Conservation (phyloP, 1,284 basidiomycete genomes). For the Kalmanozyma brasiliensis region DNA sequence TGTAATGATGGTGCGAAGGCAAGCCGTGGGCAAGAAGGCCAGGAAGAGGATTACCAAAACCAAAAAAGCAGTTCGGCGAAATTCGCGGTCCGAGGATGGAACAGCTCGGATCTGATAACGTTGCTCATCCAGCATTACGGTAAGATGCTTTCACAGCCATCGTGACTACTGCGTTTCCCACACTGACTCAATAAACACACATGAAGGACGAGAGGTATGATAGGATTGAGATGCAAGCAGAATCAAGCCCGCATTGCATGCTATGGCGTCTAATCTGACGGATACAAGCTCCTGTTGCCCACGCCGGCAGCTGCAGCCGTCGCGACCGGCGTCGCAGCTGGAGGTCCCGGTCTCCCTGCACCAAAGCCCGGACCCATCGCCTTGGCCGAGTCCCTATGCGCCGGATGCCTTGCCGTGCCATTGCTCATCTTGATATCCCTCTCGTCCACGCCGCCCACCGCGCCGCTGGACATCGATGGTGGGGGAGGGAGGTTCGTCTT, state of each 20-base stretch:
- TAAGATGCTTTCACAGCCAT: background rate
- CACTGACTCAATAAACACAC: too few species aligned
- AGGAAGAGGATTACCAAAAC: background rate
- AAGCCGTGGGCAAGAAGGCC: background rate
- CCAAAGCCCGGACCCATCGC: background rate
- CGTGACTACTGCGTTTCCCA: too few species aligned
- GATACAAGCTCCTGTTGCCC: constrained; percentile 29
- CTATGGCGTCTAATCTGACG: constrained; percentile 13
- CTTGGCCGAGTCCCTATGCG: background rate
- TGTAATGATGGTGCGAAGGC: background rate
- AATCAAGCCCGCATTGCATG: background rate
- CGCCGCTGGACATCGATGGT: constrained; percentile 20
- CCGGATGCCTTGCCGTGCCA: constrained; percentile 8
- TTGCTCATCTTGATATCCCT: constrained; percentile 24
- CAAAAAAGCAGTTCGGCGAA: constrained; percentile 16
- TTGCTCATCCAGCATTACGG: too few species aligned
- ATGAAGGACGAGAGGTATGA: too few species aligned
- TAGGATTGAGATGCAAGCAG: too few species aligned
- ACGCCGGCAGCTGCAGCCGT: constrained; percentile 23
- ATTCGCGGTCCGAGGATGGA: constrained; percentile 9
- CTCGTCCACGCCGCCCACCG: constrained; percentile 11
- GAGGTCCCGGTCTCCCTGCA: background rate
- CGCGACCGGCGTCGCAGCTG: constrained; percentile 34
- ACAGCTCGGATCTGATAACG: constrained; percentile 17
- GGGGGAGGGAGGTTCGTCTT: constrained; percentile 37